These are phyloP conservation scores for Acanthamoeba lenticulata DNA, from an alignment of 208 protist genomes.

Conservation along the genomic window DNA sequence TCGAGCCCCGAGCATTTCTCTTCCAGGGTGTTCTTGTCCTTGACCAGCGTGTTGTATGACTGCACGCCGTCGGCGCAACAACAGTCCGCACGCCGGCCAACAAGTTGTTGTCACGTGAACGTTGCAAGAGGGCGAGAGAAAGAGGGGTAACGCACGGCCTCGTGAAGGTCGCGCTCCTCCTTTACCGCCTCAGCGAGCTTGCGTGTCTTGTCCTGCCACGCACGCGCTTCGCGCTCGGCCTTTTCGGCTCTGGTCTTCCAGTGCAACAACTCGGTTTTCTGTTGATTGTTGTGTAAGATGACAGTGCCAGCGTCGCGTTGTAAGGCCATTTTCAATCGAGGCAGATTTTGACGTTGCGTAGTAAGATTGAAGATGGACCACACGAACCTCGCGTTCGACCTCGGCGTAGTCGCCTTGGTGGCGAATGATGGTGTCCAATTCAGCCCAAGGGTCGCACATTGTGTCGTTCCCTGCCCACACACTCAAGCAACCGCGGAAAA, in stretches of 20 bases:
- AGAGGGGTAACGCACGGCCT: not conserved
- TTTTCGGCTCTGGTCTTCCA: not conserved
- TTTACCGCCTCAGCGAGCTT: not conserved
- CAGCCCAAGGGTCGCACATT: not conserved
- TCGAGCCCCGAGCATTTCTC: not conserved
- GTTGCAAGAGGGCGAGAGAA: not conserved
- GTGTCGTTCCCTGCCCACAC: too few relatives aligned
- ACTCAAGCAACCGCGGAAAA: too few relatives aligned
- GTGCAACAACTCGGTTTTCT: not conserved
- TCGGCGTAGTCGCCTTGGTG: slow-evolving; percentile 21
- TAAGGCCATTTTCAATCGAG: not conserved
- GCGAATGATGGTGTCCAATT: slow-evolving; percentile 15
- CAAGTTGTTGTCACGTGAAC: too few relatives aligned
- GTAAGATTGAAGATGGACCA: too few relatives aligned
- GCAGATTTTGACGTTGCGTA: too few relatives aligned
- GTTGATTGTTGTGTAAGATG: not conserved
- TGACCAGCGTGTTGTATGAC: not conserved
- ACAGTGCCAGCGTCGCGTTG: not conserved
- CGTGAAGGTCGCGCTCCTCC: not conserved
- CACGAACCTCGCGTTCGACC: not conserved
- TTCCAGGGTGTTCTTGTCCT: slow-evolving; percentile 10
- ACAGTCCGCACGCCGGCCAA: not conserved
- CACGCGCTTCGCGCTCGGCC: not conserved
- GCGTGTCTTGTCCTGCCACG: not conserved
- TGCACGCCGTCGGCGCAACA: not conserved